Base-by-base conservation (phyloP, 768 basidiomycete genomes). In the Rhodotorula kratochvilovae region DNA sequence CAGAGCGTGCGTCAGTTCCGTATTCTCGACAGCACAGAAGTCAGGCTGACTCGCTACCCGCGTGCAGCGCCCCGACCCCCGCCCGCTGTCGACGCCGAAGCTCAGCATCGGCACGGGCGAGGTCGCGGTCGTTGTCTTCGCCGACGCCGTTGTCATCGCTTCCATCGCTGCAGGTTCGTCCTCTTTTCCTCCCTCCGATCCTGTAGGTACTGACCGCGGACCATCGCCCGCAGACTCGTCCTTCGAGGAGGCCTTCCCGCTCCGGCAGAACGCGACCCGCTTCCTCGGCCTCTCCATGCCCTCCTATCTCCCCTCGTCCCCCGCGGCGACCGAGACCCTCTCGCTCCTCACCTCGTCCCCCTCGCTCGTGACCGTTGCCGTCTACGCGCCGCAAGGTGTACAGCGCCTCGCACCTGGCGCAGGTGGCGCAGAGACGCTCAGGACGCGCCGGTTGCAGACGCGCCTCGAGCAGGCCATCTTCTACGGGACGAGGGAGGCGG, bases 401-500 rank as follows among this genome's bases (percentile, higher is more conserved):
- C 60, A 51, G 45, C 60, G 54, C 31, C 33, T 67, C 61, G 55
- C 39, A 23, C 61, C 70, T 36, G 55, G 61, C 42, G 39, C 67
- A 7, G 69, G 63, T 16, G 70, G 61, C 12, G 43, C 61, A 67
- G 75, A 74, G 46, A 81, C 81, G 2, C 75, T 63, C 68, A 76
- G 72, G 59, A 82, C 81, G 2, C 75, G 74, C 21, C 70, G 78
- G 39, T 76, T 82, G 42, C 81, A 80, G 68, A 78, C 78, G 17
- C 79, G 78, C 64, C 75, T 83, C 59, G 82, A 83, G 72, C 81
- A 82, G 70, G 82, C 82, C 29, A 79, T 82, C 58, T 81, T 80
- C 72, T 83, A 79, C 62, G 81, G 81, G 29, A 79, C 80, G 59
- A 68, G 73, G 5, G 72, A 68, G 21, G 63, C 35, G n/a, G 73